Base-by-base conservation (phyloP, 2,329 filamentous ascomycete species). In the Septoria linicola region DNA sequence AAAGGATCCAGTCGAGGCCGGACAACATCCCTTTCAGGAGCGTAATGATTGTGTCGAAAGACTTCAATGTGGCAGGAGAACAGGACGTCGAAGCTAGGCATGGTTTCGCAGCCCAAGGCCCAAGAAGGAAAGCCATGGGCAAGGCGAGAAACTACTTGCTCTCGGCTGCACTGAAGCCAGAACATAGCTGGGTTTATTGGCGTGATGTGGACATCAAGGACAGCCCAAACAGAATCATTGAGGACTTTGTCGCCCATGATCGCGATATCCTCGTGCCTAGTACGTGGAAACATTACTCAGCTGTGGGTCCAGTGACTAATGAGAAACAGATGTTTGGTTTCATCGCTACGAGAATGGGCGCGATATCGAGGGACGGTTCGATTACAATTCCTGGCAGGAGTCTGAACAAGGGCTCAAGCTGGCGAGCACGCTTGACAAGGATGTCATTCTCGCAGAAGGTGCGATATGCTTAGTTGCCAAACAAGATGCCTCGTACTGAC, bases 121-220 rank as follows among this genome's bases (percentile, higher is more conserved):
- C 92, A 4, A 83, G 93, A 58, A 84, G 93, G 59, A 97, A 92
- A 74, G 83, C 86, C 30, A 91, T 99, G 81, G 93, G 87, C 39
- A 84, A 80, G 61, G 93, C 93, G 21, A 83, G 93, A 62, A 99
- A 99, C 70, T 99, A 95, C 70, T 78, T 99, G 16, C 81, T 99
- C 1, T 82, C 84, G 25, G 79, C 89, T 0, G 86, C 93, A 2
- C 69, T 99, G 64, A 95, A 95, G 75, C 84, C 90, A 0, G 90
- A 97, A 55, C 93, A 99, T 69, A 92, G 90, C 7, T 99, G 93
- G 93, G 91, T 97, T 7, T 97, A 96, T 71, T 99, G 93, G 93
- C 83, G 93, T 54, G 93, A 99, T 69, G 91, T 96, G 42, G 93
- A 99, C 70, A 96, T 99, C 63, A 84, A 88, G 40, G 91, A 99